Base-by-base conservation (phyloP, 176 grass and related monocot species). In the Aegilops tauschii region DNA sequence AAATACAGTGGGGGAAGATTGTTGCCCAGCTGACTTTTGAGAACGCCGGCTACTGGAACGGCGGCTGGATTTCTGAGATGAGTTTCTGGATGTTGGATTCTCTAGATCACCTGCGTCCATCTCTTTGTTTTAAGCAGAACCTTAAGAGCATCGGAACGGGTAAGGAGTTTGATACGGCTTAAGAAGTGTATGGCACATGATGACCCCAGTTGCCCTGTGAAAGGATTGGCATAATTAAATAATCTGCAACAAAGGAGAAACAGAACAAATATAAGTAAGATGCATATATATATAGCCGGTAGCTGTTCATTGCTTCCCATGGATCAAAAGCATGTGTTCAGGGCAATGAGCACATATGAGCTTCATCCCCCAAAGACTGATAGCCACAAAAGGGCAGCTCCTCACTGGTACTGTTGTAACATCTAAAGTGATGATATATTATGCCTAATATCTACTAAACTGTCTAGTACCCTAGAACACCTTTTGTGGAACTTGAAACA, bases 1-100 rank as follows among this genome's bases (percentile, higher is more conserved):
- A 87, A 90, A 88, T 58, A 95, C 91, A 69, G 77, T 90, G 16
- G 92, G 90, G 29, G 92, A 96, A 79, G 90, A 94, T 79, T 96
- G 97, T 14, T 96, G 94, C 27, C 92, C 92, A 21, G 85, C 73
- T 73, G 82, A 81, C 87, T 88, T 93, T 59, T 93, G 89, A 62
- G 92, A 91, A 47, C 84, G 86, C 36, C 80, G 90, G 20, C 92
- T 86, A 58, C 90, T 86, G 27, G 89, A 93, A 77, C 79, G 88
- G 27, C 85, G 90, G 80, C 84, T 86, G 37, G 88, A 96, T 85
- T 96, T 93, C 88, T 93, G 86, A 50, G 88, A 90, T 54, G 90
- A 87, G 73, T 80, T 91, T 85, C 87, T 89, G 21, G 87, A 88
- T 65, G 82, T 90, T 30, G 87, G 90, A 78, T 94, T 86, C 69